Percentiles rank a stretch among this genome's conserved stretches.
Evolutionary conservation across 441 rosid genomes (phyloP).

Genomic region (Breynia disticha): DNA sequence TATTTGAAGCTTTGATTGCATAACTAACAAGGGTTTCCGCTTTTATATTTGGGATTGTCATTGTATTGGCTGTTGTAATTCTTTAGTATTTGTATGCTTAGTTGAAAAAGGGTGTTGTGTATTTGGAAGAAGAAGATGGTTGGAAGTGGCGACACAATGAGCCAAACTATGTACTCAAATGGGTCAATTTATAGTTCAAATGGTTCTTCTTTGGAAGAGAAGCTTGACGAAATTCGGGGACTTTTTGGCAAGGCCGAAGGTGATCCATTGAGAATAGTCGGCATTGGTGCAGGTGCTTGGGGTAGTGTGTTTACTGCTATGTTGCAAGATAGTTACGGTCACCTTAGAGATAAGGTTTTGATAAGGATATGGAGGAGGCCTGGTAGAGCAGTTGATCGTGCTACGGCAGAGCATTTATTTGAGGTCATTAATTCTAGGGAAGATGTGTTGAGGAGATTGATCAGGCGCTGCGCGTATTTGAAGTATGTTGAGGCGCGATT

Average conservation of each 20-base stretch:
- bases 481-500: constrained; percentile 94
- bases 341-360: constrained; percentile 68
- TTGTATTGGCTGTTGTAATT: constrained; percentile 3
- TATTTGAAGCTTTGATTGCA: constrained; percentile 9
- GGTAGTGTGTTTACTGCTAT: constrained; percentile 91
- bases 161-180: constrained; percentile 23
- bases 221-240: constrained; percentile 65
- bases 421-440: constrained; percentile 95
- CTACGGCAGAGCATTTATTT: constrained; percentile 75
- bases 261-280: constrained; percentile 77
- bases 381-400: constrained; percentile 61
- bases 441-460: constrained; percentile 86
- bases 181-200: constrained; percentile 34
- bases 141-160: constrained; percentile 20
- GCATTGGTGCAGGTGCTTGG: constrained; percentile 98
- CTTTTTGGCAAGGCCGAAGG: constrained; percentile 64
- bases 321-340: constrained; percentile 80
- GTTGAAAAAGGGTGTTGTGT: constrained; percentile 1
- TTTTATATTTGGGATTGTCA: constrained; percentile 2
- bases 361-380: constrained; percentile 95
- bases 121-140: constrained; percentile 24
- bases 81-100: neutral
- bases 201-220: constrained; percentile 34
- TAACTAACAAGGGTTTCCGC: neutral
- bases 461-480: constrained; percentile 88